phyloP scores from a whole-genome alignment of 768 basidiomycete genomes.

The Termitomyces sp. region DNA sequence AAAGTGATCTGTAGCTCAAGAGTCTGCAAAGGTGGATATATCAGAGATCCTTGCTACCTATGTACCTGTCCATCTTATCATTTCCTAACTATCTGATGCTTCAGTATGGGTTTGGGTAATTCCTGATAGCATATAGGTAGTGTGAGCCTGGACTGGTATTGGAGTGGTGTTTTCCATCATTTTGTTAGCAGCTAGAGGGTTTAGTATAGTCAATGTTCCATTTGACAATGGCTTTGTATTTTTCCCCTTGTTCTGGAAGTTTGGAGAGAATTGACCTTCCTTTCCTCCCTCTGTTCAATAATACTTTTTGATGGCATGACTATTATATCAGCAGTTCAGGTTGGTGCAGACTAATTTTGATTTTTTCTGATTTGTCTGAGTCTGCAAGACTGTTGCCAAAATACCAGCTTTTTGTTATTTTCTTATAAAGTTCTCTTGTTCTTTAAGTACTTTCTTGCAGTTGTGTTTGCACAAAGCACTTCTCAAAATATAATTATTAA shows the following conservation, averaged over 20 bases:
- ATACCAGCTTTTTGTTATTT: too few relatives aligned
- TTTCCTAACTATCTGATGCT: not conserved
- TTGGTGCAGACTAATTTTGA: not conserved
- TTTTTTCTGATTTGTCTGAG: not conserved
- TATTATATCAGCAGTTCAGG: not conserved
- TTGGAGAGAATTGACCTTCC: not conserved
- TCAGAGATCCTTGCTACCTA: too few relatives aligned
- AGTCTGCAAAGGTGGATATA: too few relatives aligned
- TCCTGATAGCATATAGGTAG: not conserved
- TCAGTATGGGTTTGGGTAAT: too few relatives aligned
- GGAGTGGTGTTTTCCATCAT: not conserved
- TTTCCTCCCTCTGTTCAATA: not conserved
- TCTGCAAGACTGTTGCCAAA: too few relatives aligned
- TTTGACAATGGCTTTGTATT: too few relatives aligned
- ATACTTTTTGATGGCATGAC: not conserved
- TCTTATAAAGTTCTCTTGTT: too few relatives aligned
- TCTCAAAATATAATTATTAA: too few relatives aligned
- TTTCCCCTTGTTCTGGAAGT: not conserved
- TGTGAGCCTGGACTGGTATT: not conserved
- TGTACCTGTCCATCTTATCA: not conserved
- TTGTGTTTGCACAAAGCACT: too few relatives aligned
- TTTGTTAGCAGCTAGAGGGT: not conserved
- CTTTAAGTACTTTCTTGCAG: too few relatives aligned
- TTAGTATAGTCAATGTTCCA: not conserved
- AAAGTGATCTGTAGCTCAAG: too few relatives aligned